phyloP scores from a whole-genome alignment of 768 basidiomycete genomes.

The Tephrocybe rancida region DNA sequence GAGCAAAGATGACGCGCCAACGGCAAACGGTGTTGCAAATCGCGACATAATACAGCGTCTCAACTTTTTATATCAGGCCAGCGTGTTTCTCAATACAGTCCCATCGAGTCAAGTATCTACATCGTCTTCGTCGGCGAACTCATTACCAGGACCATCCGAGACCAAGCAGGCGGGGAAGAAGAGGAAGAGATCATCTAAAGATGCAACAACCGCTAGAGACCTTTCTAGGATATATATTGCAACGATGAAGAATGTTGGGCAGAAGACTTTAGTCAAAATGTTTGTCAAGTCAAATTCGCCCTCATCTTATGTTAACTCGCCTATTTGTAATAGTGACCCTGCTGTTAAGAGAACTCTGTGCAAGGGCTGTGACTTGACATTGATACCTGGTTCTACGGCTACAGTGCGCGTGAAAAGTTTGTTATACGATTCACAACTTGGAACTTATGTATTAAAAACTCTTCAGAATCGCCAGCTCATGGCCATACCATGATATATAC shows the following conservation, averaged over 20 bases:
- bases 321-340: conserved; percentile 60
- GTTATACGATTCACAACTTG: conserved; percentile 18
- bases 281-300: conserved; percentile 33
- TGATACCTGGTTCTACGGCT: conserved; percentile 71
- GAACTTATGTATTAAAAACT: neutral
- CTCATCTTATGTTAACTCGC: neutral
- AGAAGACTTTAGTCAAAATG: conserved; percentile 81
- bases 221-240: conserved; percentile 66
- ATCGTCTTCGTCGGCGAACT: neutral
- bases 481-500: conserved; percentile 58
- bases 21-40: conserved; percentile 59
- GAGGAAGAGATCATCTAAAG: conserved; percentile 15
- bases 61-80: conserved; percentile 86
- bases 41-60: conserved; percentile 81
- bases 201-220: conserved; percentile 39
- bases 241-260: conserved; percentile 70
- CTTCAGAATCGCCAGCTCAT: conserved; percentile 41
- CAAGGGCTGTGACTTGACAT: conserved; percentile 61
- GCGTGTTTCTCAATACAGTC: conserved; percentile 50
- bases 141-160: neutral
- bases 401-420: conserved; percentile 67
- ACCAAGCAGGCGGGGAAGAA: conserved; percentile 18
- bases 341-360: conserved; percentile 82
- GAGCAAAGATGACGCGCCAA: conserved; percentile 57
- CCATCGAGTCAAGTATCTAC: conserved; percentile 2